These are phyloP conservation scores for Neofusicoccum sp. DNA, from an alignment of 2,329 filamentous ascomycete species.

Conservation along the genomic window DNA sequence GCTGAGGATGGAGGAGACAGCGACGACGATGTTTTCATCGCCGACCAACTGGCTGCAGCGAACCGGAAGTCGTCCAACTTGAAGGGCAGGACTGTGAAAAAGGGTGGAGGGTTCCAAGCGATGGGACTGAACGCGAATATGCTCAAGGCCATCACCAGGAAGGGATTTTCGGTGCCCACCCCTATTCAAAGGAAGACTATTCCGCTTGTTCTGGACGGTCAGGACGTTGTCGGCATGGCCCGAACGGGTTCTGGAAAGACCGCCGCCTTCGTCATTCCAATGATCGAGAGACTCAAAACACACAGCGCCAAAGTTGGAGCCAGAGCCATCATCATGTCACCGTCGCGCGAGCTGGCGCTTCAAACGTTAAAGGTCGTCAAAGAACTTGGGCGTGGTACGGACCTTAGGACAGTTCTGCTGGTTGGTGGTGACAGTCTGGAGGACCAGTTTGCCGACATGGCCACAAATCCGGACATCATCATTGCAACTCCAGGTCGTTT, in stretches of 20 bases:
- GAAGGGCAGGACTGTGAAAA: constrained; percentile 85
- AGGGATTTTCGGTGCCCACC: constrained; percentile 93
- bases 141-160: constrained; percentile 85
- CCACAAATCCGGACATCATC: constrained; percentile 91
- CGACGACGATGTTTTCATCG: constrained; percentile 85
- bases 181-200: constrained; percentile 98
- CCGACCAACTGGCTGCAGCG: constrained; percentile 77
- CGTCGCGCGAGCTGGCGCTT: constrained; percentile 88
- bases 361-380: constrained; percentile 97
- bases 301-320: constrained; percentile 86
- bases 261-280: constrained; percentile 94
- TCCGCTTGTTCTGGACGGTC: constrained; percentile 80
- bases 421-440: constrained; percentile 95
- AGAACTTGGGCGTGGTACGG: constrained; percentile 85
- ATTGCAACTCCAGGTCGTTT: constrained; percentile 97
- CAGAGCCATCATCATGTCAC: constrained; percentile 83
- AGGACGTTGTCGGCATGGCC: constrained; percentile 99
- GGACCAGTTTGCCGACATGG: constrained; percentile 91
- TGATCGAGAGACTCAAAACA: constrained; percentile 89
- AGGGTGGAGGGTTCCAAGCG: constrained; percentile 92
- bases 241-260: constrained; percentile 99
- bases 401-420: constrained; percentile 83
- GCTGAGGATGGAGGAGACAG: constrained; percentile 55
- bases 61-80: constrained; percentile 82
- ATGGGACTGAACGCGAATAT: constrained; percentile 85